Base-by-base conservation (phyloP, 768 basidiomycete species). In the Mycena indigotica region DNA sequence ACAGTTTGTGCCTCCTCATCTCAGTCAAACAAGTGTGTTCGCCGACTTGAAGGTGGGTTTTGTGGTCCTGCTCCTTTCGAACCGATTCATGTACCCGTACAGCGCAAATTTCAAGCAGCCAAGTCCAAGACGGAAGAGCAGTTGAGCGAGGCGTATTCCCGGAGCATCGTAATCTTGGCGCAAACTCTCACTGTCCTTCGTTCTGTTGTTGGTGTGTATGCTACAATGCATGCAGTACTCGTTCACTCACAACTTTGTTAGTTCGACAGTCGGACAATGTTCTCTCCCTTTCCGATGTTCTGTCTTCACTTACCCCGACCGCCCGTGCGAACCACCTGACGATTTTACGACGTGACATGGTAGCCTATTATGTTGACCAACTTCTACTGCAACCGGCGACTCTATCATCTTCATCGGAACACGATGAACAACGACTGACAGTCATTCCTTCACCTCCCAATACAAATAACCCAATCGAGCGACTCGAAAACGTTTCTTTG, bases 91-190 rank as follows among this genome's bases (percentile, higher is more conserved):
- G n/a, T n/a, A n/a, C n/a, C n/a, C n/a, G 2, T 17, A 5, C 61
- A 93, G 91, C 77, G 74, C 50, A 83, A 75, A 62, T 79, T 84
- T 56, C 79, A 78, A 57, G 78, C 82, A 8, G 69, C 80, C 24
- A 77, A 78, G 65, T 84, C 87, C 54, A 81, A 82, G 32, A 71
- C 83, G 5, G 85, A 90, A 66, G 91, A 92, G 58, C 85, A 90
- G 64, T 76, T 93, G 23, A 82, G 78, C 61, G 84, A 89, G 46
- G 87, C 86, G 2, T 91, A 84, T 65, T 70, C 81, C 21, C 79
- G 84, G 64, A 79, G 86, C 65, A 69, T 92, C 24, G 65, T 76
- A 2, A 68, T 88, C 26, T 77, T 80, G 24, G 72, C 81, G 3
- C 76, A 75, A 16, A 77, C 79, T 57, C 63, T 91, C 26, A 69